Conservation (phyloP, 345 rosid species). For the Eutrema heterophyllum region DNA sequence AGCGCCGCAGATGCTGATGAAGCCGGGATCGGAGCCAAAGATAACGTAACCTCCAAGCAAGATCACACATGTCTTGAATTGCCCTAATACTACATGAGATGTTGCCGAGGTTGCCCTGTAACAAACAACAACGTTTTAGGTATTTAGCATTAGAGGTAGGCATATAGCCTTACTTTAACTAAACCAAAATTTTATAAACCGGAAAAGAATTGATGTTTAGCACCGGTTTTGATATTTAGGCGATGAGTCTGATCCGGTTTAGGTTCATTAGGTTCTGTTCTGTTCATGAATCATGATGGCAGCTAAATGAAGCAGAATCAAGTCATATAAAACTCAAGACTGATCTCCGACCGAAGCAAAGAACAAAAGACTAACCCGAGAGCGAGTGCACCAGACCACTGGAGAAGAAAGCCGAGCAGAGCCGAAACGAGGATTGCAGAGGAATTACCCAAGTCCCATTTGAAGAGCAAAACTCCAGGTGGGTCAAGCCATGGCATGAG, state of each 20-base stretch:
- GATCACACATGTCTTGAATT: slow-evolving; percentile 87
- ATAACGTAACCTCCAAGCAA: slow-evolving; percentile 75
- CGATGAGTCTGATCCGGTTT: background rate
- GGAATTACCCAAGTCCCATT: slow-evolving; percentile 72
- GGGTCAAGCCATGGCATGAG: slow-evolving; percentile 97
- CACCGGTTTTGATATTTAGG: background rate
- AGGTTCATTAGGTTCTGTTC: slow-evolving; percentile 1
- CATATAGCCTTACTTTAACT: background rate
- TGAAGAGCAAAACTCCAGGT: slow-evolving; percentile 69
- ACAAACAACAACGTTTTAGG: background rate
- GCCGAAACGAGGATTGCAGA: slow-evolving; percentile 68
- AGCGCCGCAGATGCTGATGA: slow-evolving; percentile 76
- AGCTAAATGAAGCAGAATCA: background rate
- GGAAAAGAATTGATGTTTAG: background rate
- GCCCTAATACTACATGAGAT: slow-evolving; percentile 90
- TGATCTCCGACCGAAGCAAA: background rate
- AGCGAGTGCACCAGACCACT: slow-evolving; percentile 97
- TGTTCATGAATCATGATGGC: background rate
- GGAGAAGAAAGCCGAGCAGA: slow-evolving; percentile 85
- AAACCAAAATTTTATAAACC: background rate
- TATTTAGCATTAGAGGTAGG: background rate
- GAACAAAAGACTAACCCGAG: slow-evolving; percentile 57
- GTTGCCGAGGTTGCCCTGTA: slow-evolving; percentile 94
- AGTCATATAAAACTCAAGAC: background rate
- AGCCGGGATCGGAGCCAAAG: slow-evolving; percentile 73